These are phyloP conservation scores for Barnettozyma vustinii DNA, from an alignment of 805 yeast genomes.

Conservation along the genomic window DNA sequence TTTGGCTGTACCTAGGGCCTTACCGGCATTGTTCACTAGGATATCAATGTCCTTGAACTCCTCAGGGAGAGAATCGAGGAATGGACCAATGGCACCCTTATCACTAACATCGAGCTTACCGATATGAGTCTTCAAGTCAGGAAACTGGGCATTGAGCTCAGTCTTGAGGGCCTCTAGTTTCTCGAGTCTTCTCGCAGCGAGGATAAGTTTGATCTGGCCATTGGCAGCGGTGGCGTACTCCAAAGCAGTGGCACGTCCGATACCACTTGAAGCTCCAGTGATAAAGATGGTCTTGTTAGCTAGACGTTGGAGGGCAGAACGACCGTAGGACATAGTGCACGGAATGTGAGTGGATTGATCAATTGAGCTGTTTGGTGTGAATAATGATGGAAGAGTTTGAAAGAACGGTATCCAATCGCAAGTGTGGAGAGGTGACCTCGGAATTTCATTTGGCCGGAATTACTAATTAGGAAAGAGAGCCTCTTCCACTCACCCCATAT, in stretches of 20 bases:
- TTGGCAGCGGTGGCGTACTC: slow-evolving; percentile 78
- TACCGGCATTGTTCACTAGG: slow-evolving; percentile 69
- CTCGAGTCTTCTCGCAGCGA: slow-evolving; percentile 74
- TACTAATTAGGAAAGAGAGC: neutral
- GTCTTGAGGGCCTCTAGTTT: slow-evolving; percentile 46
- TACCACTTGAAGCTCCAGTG: slow-evolving; percentile 95
- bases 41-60: slow-evolving; percentile 63
- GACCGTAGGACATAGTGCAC: slow-evolving; percentile 54
- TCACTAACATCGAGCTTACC: slow-evolving; percentile 54
- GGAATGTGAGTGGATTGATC: neutral
- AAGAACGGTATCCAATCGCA: no score
- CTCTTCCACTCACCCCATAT: no score
- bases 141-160: slow-evolving; percentile 41
- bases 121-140: slow-evolving; percentile 40
- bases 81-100: slow-evolving; percentile 44
- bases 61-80: slow-evolving; percentile 47
- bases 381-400: no score
- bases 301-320: slow-evolving; percentile 72
- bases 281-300: slow-evolving; percentile 74
- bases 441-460: neutral
- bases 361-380: neutral
- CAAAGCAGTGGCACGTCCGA: slow-evolving; percentile 86
- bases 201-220: slow-evolving; percentile 63
- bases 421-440: neutral
- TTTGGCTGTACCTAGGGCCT: slow-evolving; percentile 72